These are phyloP conservation scores for Leishmania mexicana DNA, from an alignment of 208 protist genomes.

Conservation along the genomic window DNA sequence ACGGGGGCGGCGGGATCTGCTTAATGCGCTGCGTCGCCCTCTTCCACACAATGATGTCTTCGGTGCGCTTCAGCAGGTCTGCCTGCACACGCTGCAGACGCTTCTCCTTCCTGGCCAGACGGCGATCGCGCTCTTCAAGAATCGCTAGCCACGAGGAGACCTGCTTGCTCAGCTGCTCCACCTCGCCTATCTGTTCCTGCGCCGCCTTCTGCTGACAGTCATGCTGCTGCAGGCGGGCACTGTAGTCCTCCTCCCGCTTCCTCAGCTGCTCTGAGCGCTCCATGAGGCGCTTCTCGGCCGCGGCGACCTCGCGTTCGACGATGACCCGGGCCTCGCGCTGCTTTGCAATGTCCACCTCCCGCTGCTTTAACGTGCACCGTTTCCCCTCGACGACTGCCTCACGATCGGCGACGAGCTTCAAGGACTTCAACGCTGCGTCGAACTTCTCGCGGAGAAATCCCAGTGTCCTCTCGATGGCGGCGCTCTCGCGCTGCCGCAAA, in stretches of 20 bases:
- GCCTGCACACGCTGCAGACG: conserved; percentile 58
- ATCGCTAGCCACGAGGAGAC: conserved; percentile 76
- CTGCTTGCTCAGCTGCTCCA: conserved; percentile 68
- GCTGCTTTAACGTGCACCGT: conserved; percentile 42
- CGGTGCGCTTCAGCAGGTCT: conserved; percentile 61
- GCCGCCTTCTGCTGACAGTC: conserved; percentile 50
- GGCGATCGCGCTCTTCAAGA: conserved; percentile 68
- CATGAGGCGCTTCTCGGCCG: conserved; percentile 34
- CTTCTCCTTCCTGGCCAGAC: conserved; percentile 61
- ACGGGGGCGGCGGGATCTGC: conserved; percentile 34
- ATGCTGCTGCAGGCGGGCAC: conserved; percentile 45
- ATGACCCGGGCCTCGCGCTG: conserved; percentile 41
- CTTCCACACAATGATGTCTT: conserved; percentile 55
- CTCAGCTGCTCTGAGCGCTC: conserved; percentile 32
- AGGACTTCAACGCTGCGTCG: conserved; percentile 19
- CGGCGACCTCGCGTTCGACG: conserved; percentile 44
- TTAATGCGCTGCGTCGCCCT: conserved; percentile 35
- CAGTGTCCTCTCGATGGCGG: conserved; percentile 26
- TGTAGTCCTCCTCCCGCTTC: conserved; percentile 48
- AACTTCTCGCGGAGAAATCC: conserved; percentile 38
- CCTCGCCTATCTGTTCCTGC: conserved; percentile 56
- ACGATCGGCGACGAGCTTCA: conserved; percentile 55
- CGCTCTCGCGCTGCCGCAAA: conserved; percentile 27
- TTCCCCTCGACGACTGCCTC: conserved; percentile 53
- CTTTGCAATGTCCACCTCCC: conserved; percentile 50